Evolutionary conservation across 2,329 filamentous ascomycete genomes (phyloP).

Genomic region (Colletotrichum sidae): DNA sequence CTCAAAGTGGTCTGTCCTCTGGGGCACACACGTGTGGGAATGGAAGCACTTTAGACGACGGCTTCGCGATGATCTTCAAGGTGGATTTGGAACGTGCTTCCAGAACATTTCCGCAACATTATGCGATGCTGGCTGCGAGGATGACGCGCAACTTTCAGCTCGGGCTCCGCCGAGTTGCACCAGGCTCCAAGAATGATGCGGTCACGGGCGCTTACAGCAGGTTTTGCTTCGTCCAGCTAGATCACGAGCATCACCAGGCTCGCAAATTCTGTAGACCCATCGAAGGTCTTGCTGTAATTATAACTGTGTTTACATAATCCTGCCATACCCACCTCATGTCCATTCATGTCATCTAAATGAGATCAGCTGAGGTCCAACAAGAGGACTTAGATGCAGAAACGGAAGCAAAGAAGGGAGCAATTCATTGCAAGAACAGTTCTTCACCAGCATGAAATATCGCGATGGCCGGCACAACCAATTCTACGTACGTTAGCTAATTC

Average conservation of each 20-base stretch:
- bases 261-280: background rate
- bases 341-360: background rate
- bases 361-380: too few relatives aligned
- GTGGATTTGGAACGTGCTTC: background rate
- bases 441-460: too few relatives aligned
- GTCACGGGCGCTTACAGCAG: too few relatives aligned
- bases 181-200: too few relatives aligned
- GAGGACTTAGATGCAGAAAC: too few relatives aligned
- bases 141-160: too few relatives aligned
- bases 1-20: background rate
- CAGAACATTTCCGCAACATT: background rate
- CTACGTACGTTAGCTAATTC: too few relatives aligned
- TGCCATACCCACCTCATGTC: background rate
- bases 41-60: background rate
- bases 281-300: background rate
- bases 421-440: too few relatives aligned
- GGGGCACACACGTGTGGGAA: slow-evolving; percentile 1
- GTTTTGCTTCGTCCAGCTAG: background rate
- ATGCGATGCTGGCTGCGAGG: background rate
- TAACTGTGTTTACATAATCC: slow-evolving; percentile 4
- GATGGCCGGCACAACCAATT: too few relatives aligned
- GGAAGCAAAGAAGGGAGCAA: too few relatives aligned
- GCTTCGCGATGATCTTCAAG: slow-evolving; percentile 4
- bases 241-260: background rate
- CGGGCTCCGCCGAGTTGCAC: too few relatives aligned